phyloP scores from a whole-genome alignment of 1,284 basidiomycete genomes.

The Trichosporon sp. region DNA sequence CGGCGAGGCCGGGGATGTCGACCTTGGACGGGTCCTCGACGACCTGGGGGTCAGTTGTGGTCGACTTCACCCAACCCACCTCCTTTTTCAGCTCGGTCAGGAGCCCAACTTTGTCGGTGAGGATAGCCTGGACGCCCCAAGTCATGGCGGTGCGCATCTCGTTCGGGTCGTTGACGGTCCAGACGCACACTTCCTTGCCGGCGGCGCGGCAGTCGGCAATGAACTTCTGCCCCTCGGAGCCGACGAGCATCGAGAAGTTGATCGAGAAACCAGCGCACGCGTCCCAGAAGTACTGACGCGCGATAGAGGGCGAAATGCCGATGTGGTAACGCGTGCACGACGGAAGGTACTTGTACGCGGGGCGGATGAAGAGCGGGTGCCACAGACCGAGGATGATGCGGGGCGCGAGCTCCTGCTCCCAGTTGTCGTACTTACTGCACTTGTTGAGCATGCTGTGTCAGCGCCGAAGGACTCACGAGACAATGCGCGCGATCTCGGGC shows the following conservation, averaged over 20 bases:
- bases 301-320: conserved; percentile 69
- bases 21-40: conserved; percentile 42
- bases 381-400: conserved; percentile 83
- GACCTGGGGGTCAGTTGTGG: conserved; percentile 37
- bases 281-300: conserved; percentile 88
- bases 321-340: conserved; percentile 81
- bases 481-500: conserved; percentile 76
- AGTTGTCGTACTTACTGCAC: conserved; percentile 64
- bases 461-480: conserved; percentile 58
- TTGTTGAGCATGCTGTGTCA: conserved; percentile 19
- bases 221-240: conserved; percentile 69
- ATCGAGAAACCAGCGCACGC: conserved; percentile 88
- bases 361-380: conserved; percentile 87
- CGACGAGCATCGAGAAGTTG: conserved; percentile 72
- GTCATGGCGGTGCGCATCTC: conserved; percentile 91
- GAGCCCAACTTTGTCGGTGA: conserved; percentile 69
- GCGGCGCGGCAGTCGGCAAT: conserved; percentile 73
- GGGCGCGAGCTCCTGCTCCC: conserved; percentile 80
- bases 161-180: conserved; percentile 91
- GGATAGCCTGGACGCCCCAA: conserved; percentile 87
- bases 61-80: too few relatives aligned
- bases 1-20: conserved; percentile 39
- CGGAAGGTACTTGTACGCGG: conserved; percentile 75
- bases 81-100: conserved; percentile 48
- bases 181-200: conserved; percentile 88